Evolutionary conservation across 2,329 filamentous ascomycete genomes (phyloP).

Genomic region (Botrytis galanthina): DNA sequence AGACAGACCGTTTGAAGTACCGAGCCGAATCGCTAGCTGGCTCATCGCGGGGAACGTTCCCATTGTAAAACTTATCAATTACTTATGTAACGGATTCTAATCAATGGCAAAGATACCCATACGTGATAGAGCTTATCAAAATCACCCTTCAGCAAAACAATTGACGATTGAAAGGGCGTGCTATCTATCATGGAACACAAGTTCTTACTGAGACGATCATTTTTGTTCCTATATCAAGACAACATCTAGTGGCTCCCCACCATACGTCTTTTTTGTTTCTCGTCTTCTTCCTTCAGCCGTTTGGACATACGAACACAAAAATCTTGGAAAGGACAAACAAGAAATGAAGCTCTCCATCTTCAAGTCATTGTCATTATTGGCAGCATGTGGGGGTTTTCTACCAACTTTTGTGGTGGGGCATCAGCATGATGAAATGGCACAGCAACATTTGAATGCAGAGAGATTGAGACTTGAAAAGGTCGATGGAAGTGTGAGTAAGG

Average conservation of each 20-base stretch:
- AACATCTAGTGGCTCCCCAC: background rate
- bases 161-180: background rate
- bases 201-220: background rate
- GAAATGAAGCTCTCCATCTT: background rate
- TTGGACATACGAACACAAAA: background rate
- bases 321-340: background rate
- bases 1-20: background rate
- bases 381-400: background rate
- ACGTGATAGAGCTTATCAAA: background rate
- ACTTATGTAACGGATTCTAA: background rate
- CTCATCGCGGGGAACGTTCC: background rate
- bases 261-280: too few species aligned
- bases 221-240: background rate
- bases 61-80: background rate
- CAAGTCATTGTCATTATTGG: background rate
- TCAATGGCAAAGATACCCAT: background rate
- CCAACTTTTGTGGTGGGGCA: slow-evolving; percentile 2
- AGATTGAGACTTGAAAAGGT: slow-evolving; percentile 3
- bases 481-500: slow-evolving; percentile 38
- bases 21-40: background rate
- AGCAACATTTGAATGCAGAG: background rate
- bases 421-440: background rate
- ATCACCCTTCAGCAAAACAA: background rate
- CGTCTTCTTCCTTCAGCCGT: background rate
- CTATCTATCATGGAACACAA: background rate